Evolutionary conservation across 768 basidiomycete genomes (phyloP).

Genomic region (Ramaria sp.): DNA sequence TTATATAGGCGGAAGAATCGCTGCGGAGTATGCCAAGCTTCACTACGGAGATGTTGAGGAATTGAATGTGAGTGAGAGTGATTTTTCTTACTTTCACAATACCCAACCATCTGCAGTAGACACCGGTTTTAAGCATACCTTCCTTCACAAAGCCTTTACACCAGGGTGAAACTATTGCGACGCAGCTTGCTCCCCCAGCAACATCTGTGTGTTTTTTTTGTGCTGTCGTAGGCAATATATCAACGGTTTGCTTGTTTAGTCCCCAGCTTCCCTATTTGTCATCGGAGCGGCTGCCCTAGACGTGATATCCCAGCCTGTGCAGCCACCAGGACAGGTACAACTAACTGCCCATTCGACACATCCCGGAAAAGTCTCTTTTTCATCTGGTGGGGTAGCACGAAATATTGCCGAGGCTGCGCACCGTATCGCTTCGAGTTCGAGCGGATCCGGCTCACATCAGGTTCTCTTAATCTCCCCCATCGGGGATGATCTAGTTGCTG

Average conservation of each 20-base stretch:
- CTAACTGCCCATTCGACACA: constrained; percentile 56
- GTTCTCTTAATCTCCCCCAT: constrained; percentile 65
- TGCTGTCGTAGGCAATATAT: neutral
- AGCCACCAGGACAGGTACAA: constrained; percentile 19
- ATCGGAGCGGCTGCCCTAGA: constrained; percentile 88
- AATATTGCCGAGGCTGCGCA: constrained; percentile 90
- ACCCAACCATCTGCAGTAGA: neutral
- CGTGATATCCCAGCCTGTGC: constrained; percentile 52
- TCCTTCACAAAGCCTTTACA: neutral
- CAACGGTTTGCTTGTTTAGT: neutral
- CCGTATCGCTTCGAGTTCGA: constrained; percentile 33
- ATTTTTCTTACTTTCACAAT: neutral
- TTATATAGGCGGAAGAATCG: constrained; percentile 66
- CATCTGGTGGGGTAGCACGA: constrained; percentile 86
- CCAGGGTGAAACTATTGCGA: neutral
- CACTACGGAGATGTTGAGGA: constrained; percentile 15
- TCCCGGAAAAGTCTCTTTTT: constrained; percentile 63
- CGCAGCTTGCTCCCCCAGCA: neutral
- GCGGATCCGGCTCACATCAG: constrained; percentile 15
- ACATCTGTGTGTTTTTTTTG: neutral
- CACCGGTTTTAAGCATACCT: neutral
- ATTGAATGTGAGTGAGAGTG: neutral
- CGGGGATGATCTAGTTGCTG: constrained; percentile 69
- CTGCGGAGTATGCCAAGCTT: constrained; percentile 59
- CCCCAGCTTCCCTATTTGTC: constrained; percentile 38